A percentile compares a stretch with the other conserved stretches of the same genome.
These are phyloP conservation scores for Venustampulla echinocandica DNA, from an alignment of 495 filamentous ascomycete genomes.

Conservation along the genomic window DNA sequence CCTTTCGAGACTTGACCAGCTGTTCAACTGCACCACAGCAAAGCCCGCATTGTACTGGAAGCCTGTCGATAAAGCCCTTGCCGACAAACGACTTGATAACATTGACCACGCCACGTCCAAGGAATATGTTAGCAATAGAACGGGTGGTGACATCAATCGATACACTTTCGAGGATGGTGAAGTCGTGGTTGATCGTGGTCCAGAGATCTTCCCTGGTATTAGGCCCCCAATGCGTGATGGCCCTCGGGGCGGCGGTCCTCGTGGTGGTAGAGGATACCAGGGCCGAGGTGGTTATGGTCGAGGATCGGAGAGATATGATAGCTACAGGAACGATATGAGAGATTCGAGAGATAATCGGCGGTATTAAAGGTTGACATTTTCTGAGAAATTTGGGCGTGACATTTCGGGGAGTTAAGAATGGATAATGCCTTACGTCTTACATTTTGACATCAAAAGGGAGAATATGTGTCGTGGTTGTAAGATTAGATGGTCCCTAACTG, in stretches of 20 bases:
- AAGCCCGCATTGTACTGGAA: conserved; percentile 33
- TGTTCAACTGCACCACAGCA: conserved; percentile 20
- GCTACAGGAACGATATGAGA: conserved; percentile 4
- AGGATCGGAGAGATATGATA: conserved; percentile 9
- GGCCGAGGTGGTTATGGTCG: conserved; percentile 15
- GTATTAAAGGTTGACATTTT: conserved; percentile 7
- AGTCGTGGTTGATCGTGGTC: conserved; percentile 63
- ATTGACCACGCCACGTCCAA: conserved; percentile 44
- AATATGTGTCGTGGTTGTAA: not conserved
- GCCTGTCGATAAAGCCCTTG: conserved; percentile 44
- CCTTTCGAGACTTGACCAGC: conserved; percentile 9
- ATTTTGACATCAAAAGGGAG: not conserved
- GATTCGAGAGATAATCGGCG: conserved; percentile 9
- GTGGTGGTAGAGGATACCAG: conserved; percentile 1
- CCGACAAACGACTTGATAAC: conserved; percentile 55
- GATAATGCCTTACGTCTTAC: too few species aligned
- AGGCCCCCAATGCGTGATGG: conserved; percentile 27
- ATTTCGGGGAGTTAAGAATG: not conserved
- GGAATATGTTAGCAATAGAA: conserved; percentile 35
- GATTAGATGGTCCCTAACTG: not conserved
- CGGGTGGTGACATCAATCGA: conserved; percentile 56
- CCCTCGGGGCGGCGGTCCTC: conserved; percentile 4
- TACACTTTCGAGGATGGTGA: conserved; percentile 73
- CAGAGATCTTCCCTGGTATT: conserved; percentile 55
- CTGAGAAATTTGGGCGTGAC: not conserved